These are phyloP conservation scores for Schizophyllum amplum DNA, from an alignment of 1,284 basidiomycete genomes.

Conservation along the genomic window DNA sequence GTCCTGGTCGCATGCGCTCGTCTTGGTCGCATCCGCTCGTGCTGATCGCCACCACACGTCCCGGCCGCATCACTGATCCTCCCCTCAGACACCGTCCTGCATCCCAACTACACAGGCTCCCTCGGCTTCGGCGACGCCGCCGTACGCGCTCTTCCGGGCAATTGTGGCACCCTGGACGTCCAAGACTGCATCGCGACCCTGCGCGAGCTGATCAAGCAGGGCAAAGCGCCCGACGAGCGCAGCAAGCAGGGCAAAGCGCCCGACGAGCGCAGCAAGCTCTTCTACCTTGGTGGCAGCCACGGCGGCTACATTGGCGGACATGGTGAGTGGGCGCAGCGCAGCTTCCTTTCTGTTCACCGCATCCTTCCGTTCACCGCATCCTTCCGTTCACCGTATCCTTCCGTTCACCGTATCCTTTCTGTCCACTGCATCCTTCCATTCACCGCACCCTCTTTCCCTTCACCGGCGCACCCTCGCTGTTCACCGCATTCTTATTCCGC, in stretches of 20 bases:
- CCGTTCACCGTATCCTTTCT: too few species aligned
- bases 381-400: too few species aligned
- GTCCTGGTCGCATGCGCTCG: neutral
- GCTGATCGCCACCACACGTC: too few species aligned
- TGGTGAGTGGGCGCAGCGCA: too few species aligned
- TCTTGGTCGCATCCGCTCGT: too few species aligned
- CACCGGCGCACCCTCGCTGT: too few species aligned
- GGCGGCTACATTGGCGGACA: constrained; percentile 64
- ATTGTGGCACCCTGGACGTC: constrained; percentile 61
- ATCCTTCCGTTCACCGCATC: too few species aligned
- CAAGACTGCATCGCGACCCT: constrained; percentile 52
- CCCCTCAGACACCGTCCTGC: constrained; percentile 43
- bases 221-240: neutral
- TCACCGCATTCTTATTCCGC: neutral
- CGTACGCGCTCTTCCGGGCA: constrained; percentile 35
- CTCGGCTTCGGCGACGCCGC: constrained; percentile 45
- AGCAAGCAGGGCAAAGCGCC: constrained; percentile 13
- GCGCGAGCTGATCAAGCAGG: constrained; percentile 39
- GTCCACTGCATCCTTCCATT: too few species aligned
- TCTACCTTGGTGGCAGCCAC: constrained; percentile 64
- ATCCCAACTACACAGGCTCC: constrained; percentile 68
- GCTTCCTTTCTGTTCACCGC: too few species aligned
- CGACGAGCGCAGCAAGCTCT: constrained; percentile 7
- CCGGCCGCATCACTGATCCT: neutral
- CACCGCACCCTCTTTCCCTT: too few species aligned